Base-by-base conservation (phyloP, 345 rosid species). In the Durio zibethinus region DNA sequence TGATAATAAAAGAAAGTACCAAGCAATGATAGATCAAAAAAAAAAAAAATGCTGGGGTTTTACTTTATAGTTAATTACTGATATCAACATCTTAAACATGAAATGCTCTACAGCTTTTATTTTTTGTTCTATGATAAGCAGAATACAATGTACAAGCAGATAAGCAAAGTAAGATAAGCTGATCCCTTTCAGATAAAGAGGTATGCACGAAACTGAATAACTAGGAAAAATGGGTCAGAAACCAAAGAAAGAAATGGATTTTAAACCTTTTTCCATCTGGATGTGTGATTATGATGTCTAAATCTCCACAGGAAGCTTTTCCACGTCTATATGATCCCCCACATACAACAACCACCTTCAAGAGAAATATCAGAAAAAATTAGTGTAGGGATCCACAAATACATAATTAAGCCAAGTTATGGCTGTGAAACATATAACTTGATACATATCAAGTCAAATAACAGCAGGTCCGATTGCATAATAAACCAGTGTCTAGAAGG, bases 291-390 rank as follows among this genome's bases (percentile, higher is more conserved):
- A 96, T 82, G 31, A 96, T 80, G 78, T 96, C 98, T 77, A 96
- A 68, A 84, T 96, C 99, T 68, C 99, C 98, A 80, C 98, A 93
- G 63, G 95, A 89, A 83, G 97, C 86, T 80, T 92, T 96, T 78
- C 99, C 99, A 74, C 98, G 97, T 83, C 98, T 93, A 71, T 89
- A 96, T 77, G 99, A 96, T 81, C 98, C 99, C 77, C 98, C 98
- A 71, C 99, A 96, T 52, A 91, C 80, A 82, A 96, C 84, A 72
- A 67, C 14, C 76, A 89, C 94, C 99, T 93, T 71, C 80, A 83
- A 67, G 62, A 79, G 59, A 85, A 78, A 18, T 54, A 38, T 29
- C 47, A 72, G 25, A 59, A 0, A 76, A n/a, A 8, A 74, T 53
- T 43, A 66, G 12, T 36, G 70, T 31, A 43, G 61, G 65, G 48